These are phyloP conservation scores for Apophysomyces sp. DNA, from an alignment of 371 early-diverging fungal genomes.

Conservation along the genomic window DNA sequence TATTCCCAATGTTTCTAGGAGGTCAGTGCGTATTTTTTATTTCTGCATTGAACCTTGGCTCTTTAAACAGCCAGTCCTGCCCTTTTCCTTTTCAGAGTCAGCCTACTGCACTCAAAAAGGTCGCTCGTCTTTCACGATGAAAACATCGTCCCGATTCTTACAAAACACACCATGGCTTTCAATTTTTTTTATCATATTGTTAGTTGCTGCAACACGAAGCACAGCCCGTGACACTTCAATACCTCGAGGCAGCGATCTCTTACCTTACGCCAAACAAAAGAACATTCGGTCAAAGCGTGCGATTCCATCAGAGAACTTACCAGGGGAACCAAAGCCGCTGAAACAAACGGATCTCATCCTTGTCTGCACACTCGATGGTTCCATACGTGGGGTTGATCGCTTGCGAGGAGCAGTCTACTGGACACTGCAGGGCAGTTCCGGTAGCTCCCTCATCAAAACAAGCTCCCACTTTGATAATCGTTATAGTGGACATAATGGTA, in stretches of 20 bases:
- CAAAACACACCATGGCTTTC: neutral
- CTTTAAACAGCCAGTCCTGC: neutral
- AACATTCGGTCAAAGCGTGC: neutral
- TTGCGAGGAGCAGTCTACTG: conserved; percentile 32
- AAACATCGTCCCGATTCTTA: neutral
- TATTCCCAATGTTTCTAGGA: no score
- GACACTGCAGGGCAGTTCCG: conserved; percentile 37
- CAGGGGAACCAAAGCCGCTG: neutral
- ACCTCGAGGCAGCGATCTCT: neutral
- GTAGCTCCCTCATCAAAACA: conserved; percentile 37
- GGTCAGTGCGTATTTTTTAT: no score
- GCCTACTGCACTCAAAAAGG: no score
- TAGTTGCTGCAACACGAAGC: neutral
- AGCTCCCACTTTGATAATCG: conserved; percentile 12
- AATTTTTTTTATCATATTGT: neutral
- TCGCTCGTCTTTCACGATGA: neutral
- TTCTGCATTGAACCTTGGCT: no score
- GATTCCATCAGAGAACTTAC: neutral
- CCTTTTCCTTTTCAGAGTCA: neutral
- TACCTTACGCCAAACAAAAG: neutral
- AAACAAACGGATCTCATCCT: conserved; percentile 33
- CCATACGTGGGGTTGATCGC: conserved; percentile 44
- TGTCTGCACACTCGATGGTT: conserved; percentile 44
- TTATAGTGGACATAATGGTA: neutral
- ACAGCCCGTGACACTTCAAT: neutral